Evolutionary conservation across 176 grass and related monocot species (phyloP).

Genomic region (Poa pratensis): DNA sequence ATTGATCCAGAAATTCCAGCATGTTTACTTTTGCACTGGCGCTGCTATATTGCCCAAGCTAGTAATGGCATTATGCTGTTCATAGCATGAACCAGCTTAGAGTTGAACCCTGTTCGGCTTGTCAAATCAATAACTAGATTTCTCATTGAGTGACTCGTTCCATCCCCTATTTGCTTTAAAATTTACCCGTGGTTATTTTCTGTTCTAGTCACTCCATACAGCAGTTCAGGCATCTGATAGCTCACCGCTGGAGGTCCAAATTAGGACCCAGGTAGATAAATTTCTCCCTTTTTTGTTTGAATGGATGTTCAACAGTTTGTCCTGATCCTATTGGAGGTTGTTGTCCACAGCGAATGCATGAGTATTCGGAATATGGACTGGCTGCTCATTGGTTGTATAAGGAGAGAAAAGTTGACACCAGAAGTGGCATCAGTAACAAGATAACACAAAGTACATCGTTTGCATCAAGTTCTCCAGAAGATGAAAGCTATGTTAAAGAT

Average conservation of each 20-base stretch:
- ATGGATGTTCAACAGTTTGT: constrained; percentile 32
- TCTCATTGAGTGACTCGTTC: constrained; percentile 27
- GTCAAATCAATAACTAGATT: constrained; percentile 4
- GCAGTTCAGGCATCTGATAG: constrained; percentile 87
- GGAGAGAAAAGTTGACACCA: constrained; percentile 67
- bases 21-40: constrained; percentile 17
- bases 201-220: constrained; percentile 90
- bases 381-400: constrained; percentile 99
- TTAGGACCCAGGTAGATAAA: constrained; percentile 83
- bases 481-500: constrained; percentile 64
- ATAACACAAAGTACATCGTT: constrained; percentile 52
- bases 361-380: constrained; percentile 88
- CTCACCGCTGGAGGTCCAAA: constrained; percentile 92
- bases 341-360: constrained; percentile 83
- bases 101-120: constrained; percentile 43
- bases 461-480: constrained; percentile 66
- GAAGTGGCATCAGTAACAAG: constrained; percentile 56
- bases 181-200: constrained; percentile 41
- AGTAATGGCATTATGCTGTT: constrained; percentile 9
- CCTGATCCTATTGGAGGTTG: constrained; percentile 47
- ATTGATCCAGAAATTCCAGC: constrained; percentile 30
- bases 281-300: constrained; percentile 16
- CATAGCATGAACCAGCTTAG: constrained; percentile 30
- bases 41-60: constrained; percentile 10
- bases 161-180: constrained; percentile 4